Evolutionary conservation across 805 yeast genomes (phyloP), one percentile per base, ranked within the genome.

Genomic region (Jamesozyma gamospora): DNA sequence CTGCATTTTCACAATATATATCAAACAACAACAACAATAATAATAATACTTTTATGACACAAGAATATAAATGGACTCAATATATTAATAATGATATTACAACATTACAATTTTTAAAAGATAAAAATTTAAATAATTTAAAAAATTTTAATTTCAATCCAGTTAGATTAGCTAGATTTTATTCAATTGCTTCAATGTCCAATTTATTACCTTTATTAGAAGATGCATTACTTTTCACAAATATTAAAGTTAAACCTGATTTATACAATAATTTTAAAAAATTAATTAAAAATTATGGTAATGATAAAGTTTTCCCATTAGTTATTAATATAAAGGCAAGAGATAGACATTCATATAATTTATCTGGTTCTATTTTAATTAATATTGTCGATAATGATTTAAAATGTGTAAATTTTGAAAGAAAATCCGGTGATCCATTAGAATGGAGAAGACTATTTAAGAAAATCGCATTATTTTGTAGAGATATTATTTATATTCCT

Each of bases 381-480:
- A 53, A 63, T 2, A 55, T 59, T 28, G 52, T 71, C 1, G 67
- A 64, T 26, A 62, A 63, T 24, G 53, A 56, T 10, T 61, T 70
- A 38, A 68, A 72, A 41, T 71, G 69, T 37, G 65, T 80, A 0
- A 74, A 71, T 39, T 78, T 80, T 48, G 56, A 70, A 28, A 75
- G 74, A 47, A 62, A 69, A 3, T 67, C 69, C 28, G 84, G 82
- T 0, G 86, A 80, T 58, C 86, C 87, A 0, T 53, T 80, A 31
- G 87, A 80, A 54, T 80, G 87, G 87, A 67, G 87, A 56, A 60
- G 77, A 13, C 60, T 80, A 15, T 80, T 81, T 60, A 76, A 77
- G 50, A 66, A 67, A 35, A 65, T 77, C 25, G 71, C 79, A 1
- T 55, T 73, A 10, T 52, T 70, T n/a, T 76, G 82, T 47, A 70